A percentile compares a stretch with the other conserved stretches of the same genome.
These are phyloP conservation scores for Diaporthe aspalathi DNA, from an alignment of 2,329 filamentous ascomycete genomes.

Conservation along the genomic window DNA sequence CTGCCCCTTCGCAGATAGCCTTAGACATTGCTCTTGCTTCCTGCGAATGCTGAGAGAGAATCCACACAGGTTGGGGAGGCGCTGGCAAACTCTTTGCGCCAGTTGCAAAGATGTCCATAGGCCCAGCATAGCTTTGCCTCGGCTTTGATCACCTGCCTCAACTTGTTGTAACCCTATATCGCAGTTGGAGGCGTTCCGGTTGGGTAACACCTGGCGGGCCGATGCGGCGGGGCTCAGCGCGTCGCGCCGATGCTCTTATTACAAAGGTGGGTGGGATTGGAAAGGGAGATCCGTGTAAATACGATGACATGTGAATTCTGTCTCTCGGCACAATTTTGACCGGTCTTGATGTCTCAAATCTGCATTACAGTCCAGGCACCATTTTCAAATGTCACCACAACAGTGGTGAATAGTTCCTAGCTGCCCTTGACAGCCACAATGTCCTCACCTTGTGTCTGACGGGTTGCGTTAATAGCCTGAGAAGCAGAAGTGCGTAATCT, in stretches of 20 bases:
- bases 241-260: not conserved
- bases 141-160: not conserved
- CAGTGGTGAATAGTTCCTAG: no score
- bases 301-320: not conserved
- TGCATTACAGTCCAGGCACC: not conserved
- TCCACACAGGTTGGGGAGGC: no score
- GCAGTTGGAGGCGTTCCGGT: not conserved
- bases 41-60: no score
- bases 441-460: not conserved
- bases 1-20: no score
- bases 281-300: not conserved
- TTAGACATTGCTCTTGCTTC: no score
- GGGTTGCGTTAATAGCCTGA: no score
- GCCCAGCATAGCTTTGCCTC: not conserved
- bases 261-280: constrained; percentile 1
- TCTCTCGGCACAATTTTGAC: not conserved
- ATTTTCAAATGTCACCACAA: not conserved
- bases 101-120: no score
- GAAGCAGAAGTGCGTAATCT: not conserved
- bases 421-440: no score
- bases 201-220: constrained; percentile 24
- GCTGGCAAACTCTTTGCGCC: no score
- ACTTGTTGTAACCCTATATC: constrained; percentile 1
- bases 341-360: not conserved
- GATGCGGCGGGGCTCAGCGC: constrained; percentile 8